phyloP scores from a whole-genome alignment of 192 early-diverging fungal genomes.

The Coemansia umbellata region DNA sequence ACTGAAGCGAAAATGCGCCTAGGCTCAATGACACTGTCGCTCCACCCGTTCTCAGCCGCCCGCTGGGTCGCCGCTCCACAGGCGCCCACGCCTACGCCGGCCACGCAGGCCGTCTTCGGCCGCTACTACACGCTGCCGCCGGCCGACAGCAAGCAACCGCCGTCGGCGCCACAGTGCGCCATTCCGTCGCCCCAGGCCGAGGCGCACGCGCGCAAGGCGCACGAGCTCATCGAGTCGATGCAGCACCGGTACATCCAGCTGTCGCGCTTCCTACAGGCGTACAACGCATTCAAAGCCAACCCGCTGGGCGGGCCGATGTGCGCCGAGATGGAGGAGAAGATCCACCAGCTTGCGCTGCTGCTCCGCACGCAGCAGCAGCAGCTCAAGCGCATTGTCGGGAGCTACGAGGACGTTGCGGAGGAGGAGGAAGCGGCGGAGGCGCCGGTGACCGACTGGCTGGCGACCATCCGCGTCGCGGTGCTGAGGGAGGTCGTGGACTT shows the following conservation, averaged over 20 bases:
- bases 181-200: neutral
- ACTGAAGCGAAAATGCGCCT: slow-evolving; percentile 6
- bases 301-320: slow-evolving; percentile 49
- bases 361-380: slow-evolving; percentile 29
- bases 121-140: neutral
- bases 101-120: neutral
- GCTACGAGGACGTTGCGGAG: slow-evolving; percentile 1
- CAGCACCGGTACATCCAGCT: slow-evolving; percentile 25
- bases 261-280: slow-evolving; percentile 6
- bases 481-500: slow-evolving; percentile 41
- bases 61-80: neutral
- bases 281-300: slow-evolving; percentile 18
- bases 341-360: slow-evolving; percentile 47
- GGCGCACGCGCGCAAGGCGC: slow-evolving; percentile 15
- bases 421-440: neutral
- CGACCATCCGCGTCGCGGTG: slow-evolving; percentile 13
- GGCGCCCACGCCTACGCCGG: neutral
- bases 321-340: slow-evolving; percentile 23
- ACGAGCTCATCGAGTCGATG: slow-evolving; percentile 28
- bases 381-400: slow-evolving; percentile 16
- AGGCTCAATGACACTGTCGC: neutral
- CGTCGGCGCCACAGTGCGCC: neutral
- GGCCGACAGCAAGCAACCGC: neutral
- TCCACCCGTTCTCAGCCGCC: neutral
- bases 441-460: slow-evolving; percentile 19